Percentiles rank a stretch among this genome's conserved stretches.
Evolutionary conservation across 2,329 filamentous ascomycete genomes (phyloP).

Genomic region (Zopfia rhizophila): DNA sequence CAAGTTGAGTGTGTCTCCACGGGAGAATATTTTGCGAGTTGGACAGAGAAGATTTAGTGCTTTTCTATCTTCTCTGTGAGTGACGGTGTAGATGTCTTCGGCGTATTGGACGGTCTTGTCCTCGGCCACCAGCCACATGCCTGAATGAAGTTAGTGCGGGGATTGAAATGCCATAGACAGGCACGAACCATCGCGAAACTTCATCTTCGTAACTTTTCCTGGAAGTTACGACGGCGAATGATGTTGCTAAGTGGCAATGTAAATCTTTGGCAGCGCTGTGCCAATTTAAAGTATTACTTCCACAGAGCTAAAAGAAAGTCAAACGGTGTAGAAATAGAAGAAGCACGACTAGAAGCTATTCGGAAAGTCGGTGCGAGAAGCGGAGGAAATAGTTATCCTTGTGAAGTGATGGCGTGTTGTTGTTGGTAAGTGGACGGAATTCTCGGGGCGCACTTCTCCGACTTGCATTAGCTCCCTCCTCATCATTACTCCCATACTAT

Average conservation of each 20-base stretch:
- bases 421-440: constrained; percentile 24
- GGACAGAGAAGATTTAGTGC: constrained; percentile 67
- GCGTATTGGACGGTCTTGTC: constrained; percentile 71
- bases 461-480: too few species aligned
- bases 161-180: too few species aligned
- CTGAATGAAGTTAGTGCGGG: constrained; percentile 39
- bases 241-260: neutral
- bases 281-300: neutral
- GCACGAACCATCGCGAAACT: constrained; percentile 67
- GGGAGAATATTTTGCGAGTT: constrained; percentile 63
- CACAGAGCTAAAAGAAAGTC: neutral
- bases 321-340: constrained; percentile 5
- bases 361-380: constrained; percentile 18
- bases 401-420: constrained; percentile 1
- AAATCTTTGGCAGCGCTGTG: neutral
- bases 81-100: constrained; percentile 69
- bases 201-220: constrained; percentile 55
- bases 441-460: constrained; percentile 22
- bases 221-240: neutral
- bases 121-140: constrained; percentile 73
- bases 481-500: too few species aligned
- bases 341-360: too few species aligned
- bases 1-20: constrained; percentile 67
- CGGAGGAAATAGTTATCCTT: too few species aligned
- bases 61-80: constrained; percentile 56